Evolutionary conservation across 495 filamentous ascomycete genomes (phyloP).

Genomic region (Penicillium bovifimosum): DNA sequence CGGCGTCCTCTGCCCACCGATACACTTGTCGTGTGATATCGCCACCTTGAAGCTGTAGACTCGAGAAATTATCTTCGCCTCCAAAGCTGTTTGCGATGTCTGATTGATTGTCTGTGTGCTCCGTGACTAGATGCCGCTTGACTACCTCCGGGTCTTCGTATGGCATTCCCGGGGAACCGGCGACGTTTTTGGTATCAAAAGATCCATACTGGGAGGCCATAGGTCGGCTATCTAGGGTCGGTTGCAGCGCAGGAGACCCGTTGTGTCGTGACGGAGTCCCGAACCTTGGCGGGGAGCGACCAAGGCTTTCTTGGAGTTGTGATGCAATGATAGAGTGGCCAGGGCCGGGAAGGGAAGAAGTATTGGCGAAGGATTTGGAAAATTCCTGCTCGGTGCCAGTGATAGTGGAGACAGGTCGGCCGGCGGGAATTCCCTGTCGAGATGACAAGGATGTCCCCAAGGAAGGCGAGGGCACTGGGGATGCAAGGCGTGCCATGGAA

Average conservation of each 20-base stretch:
- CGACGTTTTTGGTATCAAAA: slow-evolving; percentile 57
- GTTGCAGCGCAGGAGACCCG: slow-evolving; percentile 48
- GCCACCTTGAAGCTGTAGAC: slow-evolving; percentile 83
- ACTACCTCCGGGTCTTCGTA: slow-evolving; percentile 78
- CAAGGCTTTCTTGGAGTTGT: slow-evolving; percentile 61
- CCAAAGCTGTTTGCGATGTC: slow-evolving; percentile 47
- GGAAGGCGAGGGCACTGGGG: slow-evolving; percentile 55
- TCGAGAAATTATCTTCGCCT: slow-evolving; percentile 82
- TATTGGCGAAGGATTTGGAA: slow-evolving; percentile 27
- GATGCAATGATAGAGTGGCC: slow-evolving; percentile 73
- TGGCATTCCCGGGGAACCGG: slow-evolving; percentile 35
- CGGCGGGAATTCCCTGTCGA: slow-evolving; percentile 35
- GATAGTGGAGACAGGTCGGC: slow-evolving; percentile 16
- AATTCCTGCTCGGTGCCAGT: slow-evolving; percentile 29
- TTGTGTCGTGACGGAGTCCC: slow-evolving; percentile 52
- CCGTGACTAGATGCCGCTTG: slow-evolving; percentile 66
- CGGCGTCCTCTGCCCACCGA: slow-evolving; percentile 82
- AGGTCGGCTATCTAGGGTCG: slow-evolving; percentile 39
- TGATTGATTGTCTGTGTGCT: slow-evolving; percentile 37
- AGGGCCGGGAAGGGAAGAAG: slow-evolving; percentile 52
- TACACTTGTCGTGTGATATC: slow-evolving; percentile 94
- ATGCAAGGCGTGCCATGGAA: slow-evolving; percentile 67
- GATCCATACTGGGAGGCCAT: slow-evolving; percentile 71
- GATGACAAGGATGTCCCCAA: slow-evolving; percentile 38
- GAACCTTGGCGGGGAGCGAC: slow-evolving; percentile 44